Base-by-base conservation (phyloP, 2,329 filamentous ascomycete species). In the Pseudogymnoascus sp. region DNA sequence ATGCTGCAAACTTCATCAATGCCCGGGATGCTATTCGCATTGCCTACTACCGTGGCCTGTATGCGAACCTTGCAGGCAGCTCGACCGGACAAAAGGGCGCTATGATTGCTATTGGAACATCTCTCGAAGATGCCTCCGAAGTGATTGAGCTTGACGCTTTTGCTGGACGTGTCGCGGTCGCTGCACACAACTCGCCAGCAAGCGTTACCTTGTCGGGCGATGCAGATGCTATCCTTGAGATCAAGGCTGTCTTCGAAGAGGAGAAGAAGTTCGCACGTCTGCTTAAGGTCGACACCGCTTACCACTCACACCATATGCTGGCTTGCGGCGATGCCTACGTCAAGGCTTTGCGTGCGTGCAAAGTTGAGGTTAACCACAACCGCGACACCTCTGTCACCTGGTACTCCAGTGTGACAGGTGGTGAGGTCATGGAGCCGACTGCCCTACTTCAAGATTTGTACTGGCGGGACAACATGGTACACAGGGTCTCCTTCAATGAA, bases 21-120 rank as follows among this genome's bases (percentile, higher is more conserved):
- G 64, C 64, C 4, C 64, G 67, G 5, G 68, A 72, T 36, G 74
- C 75, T 9, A 67, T 72, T 69, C 71, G 74, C 1, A 72, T 78
- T 10, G 81, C 81, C 1, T 84, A 82, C 66, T 66, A 70, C 61
- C 61, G 74, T 54, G 66, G 71, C 24, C 3, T 47, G 5, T 9
- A 47, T 7, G 11, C 21, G 5, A 24, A 37, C 10, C 26, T 63
- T 62, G 47, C 67, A 63, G 66, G 74, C 77, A 64, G 70, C 33
- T 50, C 59, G 21, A 61, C 15, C 37, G 58, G 37, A 11, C 35
- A 62, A 36, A 70, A 70, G 8, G 82, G 82, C 0, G 71, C 76
- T 10, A 85, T 85, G 83, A 74, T 83, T 67, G 82, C 82, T 1
- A 79, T 83, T 1, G 82, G 67, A 35, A 40, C 21, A 24, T 60